Evolutionary conservation across 805 yeast species (phyloP), one percentile per base, ranked within the genome.

Genomic region (Dipodascopsis tothii): DNA sequence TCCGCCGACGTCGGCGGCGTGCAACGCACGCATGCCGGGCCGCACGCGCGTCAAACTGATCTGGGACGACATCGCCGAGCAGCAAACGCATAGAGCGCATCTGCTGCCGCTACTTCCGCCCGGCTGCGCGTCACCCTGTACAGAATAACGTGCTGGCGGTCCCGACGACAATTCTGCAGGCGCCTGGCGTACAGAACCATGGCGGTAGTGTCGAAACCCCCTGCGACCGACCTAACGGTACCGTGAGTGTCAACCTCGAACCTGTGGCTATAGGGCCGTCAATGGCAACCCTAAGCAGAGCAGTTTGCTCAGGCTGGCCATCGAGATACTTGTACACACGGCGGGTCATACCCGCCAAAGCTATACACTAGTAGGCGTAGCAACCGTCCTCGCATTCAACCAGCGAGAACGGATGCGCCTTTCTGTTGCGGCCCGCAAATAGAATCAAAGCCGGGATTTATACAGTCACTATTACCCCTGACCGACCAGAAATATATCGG

Each of bases 361-460:
- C 32, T 32, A 35, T 36, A 18, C 46, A 40, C 16, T 39, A 37
- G 25, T 39, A 39, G 25, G 35, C 23, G 28, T 38, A 42, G 21
- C 23, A 21, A 6, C 27, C 46, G 20, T 36, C 43, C 11, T 41
- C 47, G n/a, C n/a, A n/a, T n/a, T n/a, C n/a, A 16, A 46, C 25
- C 9, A 46, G 27, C n/a, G 50, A 43, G 27, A 46, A 46, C 7
- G 50, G 50, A 35, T 46, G 50, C 16, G 33, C 16, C 35, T 46
- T 48, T 44, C 50, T 84, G 60, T 84, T 84, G 54, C 92, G 68
- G 21, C 82, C 81, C 2, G 85, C 84, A 61, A 84, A 79, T 43
- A 81, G 61, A 46, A 75, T 72, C 18, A 78, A 59, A 3, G 72
- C 58, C 0, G 88, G 88, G 44, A 78, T 14, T 22, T 44, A 46